phyloP scores from a whole-genome alignment of 352 stramenopile species.

The Pythium grandisporangium region DNA sequence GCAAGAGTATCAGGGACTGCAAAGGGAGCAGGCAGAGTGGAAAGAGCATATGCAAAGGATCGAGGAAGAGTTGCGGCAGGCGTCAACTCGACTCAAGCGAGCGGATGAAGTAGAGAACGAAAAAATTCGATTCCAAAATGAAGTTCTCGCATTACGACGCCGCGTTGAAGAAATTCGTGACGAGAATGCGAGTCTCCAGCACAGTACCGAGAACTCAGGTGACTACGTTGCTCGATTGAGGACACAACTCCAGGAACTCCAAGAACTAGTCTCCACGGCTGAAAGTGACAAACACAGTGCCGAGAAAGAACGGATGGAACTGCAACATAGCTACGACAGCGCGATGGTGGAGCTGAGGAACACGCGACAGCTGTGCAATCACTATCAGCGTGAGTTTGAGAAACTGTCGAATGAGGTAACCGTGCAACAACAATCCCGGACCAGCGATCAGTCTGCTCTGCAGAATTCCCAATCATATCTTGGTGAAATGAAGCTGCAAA shows the following conservation, averaged over 20 bases:
- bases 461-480: slow-evolving; percentile 44
- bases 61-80: slow-evolving; percentile 26
- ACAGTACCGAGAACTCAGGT: slow-evolving; percentile 35
- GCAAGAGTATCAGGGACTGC: slow-evolving; percentile 22
- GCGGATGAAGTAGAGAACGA: slow-evolving; percentile 57
- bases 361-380: slow-evolving; percentile 38
- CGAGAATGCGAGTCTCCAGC: slow-evolving; percentile 46
- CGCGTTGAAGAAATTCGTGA: slow-evolving; percentile 62
- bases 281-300: slow-evolving; percentile 19
- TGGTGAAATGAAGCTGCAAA: slow-evolving; percentile 43
- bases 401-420: slow-evolving; percentile 56
- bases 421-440: slow-evolving; percentile 47
- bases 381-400: slow-evolving; percentile 74
- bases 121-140: slow-evolving; percentile 55
- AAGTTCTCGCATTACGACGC: slow-evolving; percentile 37
- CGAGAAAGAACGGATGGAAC: slow-evolving; percentile 42
- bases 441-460: slow-evolving; percentile 40
- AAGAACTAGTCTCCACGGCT: slow-evolving; percentile 21
- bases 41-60: slow-evolving; percentile 15
- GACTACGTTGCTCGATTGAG: slow-evolving; percentile 30
- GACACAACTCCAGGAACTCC: slow-evolving; percentile 38
- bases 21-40: slow-evolving; percentile 29
- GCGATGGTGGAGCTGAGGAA: slow-evolving; percentile 42
- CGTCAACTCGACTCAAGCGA: slow-evolving; percentile 27
- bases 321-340: slow-evolving; percentile 47